Conservation (phyloP, 2,329 filamentous ascomycete species). For the Cercospora sp. region DNA sequence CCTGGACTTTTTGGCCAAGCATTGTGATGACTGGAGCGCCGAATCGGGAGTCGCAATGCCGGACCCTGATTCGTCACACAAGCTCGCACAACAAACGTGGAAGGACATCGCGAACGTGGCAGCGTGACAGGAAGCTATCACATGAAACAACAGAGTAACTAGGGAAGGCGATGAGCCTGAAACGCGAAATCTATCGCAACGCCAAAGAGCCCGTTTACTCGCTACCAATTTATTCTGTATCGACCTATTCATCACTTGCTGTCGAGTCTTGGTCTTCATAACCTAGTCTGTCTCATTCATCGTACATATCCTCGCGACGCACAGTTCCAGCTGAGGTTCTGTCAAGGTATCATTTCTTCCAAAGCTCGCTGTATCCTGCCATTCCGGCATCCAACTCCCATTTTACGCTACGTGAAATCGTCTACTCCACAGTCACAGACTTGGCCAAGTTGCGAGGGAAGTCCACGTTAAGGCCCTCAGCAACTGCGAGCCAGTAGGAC, state of each 20-base stretch:
- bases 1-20: slow-evolving; percentile 6
- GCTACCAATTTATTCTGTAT: slow-evolving; percentile 5
- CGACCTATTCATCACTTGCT: slow-evolving; percentile 8
- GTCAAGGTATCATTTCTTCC: slow-evolving; percentile 10
- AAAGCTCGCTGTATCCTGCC: slow-evolving; percentile 4
- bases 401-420: neutral
- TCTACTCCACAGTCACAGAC: slow-evolving; percentile 96
- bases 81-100: neutral
- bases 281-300: slow-evolving; percentile 1
- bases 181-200: neutral
- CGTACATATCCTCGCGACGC: slow-evolving; percentile 13
- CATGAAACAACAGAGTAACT: neutral
- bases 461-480: slow-evolving; percentile 94
- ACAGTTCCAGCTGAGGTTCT: slow-evolving; percentile 17
- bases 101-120: slow-evolving; percentile 1
- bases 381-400: neutral
- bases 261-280: neutral
- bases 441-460: slow-evolving; percentile 99
- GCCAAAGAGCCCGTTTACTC: neutral
- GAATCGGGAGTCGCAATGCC: neutral
- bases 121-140: neutral
- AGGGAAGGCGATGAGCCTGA: neutral
- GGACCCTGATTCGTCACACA: neutral
- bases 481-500: slow-evolving; percentile 97
- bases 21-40: neutral